Evolutionary conservation across 768 basidiomycete species (phyloP).

Genomic region (Strobilomyces confusus): DNA sequence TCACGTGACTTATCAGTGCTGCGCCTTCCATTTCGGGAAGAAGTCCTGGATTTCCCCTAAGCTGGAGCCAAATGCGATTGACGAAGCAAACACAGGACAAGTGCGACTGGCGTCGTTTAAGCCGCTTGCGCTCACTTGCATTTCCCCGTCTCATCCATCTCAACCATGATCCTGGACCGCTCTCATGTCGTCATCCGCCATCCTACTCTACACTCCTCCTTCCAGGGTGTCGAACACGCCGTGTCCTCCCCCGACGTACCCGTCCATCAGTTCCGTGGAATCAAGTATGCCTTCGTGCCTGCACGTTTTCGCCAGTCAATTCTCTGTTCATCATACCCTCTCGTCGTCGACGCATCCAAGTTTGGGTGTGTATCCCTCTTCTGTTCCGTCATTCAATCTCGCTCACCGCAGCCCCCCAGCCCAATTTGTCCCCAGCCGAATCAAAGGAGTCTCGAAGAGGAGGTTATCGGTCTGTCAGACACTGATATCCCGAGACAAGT

Average conservation of each 20-base stretch:
- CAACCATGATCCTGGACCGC: slow-evolving; percentile 28
- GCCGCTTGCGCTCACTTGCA: neutral
- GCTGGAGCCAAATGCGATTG: slow-evolving; percentile 17
- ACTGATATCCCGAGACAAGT: slow-evolving; percentile 50
- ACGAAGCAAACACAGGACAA: slow-evolving; percentile 21
- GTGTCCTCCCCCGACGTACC: slow-evolving; percentile 51
- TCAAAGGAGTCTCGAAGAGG: slow-evolving; percentile 50
- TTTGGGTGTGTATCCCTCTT: slow-evolving; percentile 51
- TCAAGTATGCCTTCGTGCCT: slow-evolving; percentile 72
- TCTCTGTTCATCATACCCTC: slow-evolving; percentile 54
- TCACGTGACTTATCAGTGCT: slow-evolving; percentile 24
- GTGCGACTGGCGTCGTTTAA: slow-evolving; percentile 5
- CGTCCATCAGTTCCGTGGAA: slow-evolving; percentile 71
- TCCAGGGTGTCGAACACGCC: slow-evolving; percentile 60
- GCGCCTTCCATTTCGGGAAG: slow-evolving; percentile 23
- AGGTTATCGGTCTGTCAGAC: slow-evolving; percentile 55
- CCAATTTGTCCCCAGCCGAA: slow-evolving; percentile 72
- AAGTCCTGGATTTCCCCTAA: slow-evolving; percentile 20
- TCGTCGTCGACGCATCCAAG: slow-evolving; percentile 57
- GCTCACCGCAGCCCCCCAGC: slow-evolving; percentile 33
- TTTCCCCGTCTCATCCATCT: neutral
- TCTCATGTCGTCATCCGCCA: slow-evolving; percentile 43
- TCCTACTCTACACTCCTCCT: slow-evolving; percentile 54
- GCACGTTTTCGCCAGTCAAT: slow-evolving; percentile 74
- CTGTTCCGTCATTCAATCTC: neutral